Percentiles rank a stretch among this genome's conserved stretches.
These are phyloP conservation scores for Populus hybrid DNA, from an alignment of 441 rosid genomes.

Conservation along the genomic window DNA sequence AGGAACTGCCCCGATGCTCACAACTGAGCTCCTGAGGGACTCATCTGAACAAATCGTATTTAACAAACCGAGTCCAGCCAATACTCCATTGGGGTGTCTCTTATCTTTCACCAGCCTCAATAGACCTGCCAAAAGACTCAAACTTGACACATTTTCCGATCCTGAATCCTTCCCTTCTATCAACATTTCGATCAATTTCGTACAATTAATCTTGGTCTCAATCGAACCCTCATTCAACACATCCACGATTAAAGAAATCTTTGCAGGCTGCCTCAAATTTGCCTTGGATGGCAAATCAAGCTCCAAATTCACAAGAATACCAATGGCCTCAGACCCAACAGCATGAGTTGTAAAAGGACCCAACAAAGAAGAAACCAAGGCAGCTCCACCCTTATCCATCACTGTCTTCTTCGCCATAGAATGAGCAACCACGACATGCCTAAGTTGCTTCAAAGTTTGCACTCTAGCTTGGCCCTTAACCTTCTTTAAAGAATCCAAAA, in stretches of 20 bases:
- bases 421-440: slow-evolving; percentile 52
- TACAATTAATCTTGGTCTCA: slow-evolving; percentile 77
- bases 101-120: slow-evolving; percentile 75
- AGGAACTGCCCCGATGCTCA: slow-evolving; percentile 70
- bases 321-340: slow-evolving; percentile 81
- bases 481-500: slow-evolving; percentile 63
- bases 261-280: slow-evolving; percentile 73
- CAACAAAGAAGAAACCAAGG: slow-evolving; percentile 50
- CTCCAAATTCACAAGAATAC: slow-evolving; percentile 66
- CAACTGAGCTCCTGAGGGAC: slow-evolving; percentile 46
- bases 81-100: slow-evolving; percentile 52
- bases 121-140: slow-evolving; percentile 72
- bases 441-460: slow-evolving; percentile 72
- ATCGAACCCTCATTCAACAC: slow-evolving; percentile 81
- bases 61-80: slow-evolving; percentile 58
- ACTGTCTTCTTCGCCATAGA: slow-evolving; percentile 59
- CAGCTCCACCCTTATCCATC: slow-evolving; percentile 53
- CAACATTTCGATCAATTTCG: slow-evolving; percentile 53
- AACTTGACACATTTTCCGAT: slow-evolving; percentile 56
- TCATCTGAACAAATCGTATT: slow-evolving; percentile 52
- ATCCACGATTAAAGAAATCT: slow-evolving; percentile 75
- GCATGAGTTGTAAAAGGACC: slow-evolving; percentile 82
- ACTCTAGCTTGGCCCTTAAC: slow-evolving; percentile 85
- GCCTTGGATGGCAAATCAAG: slow-evolving; percentile 54
- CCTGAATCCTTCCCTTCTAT: slow-evolving; percentile 59